Percentiles rank a stretch among this genome's conserved stretches.
Evolutionary conservation across 2,329 filamentous ascomycete genomes (phyloP).

Genomic region (Sclerotinia glacialis): DNA sequence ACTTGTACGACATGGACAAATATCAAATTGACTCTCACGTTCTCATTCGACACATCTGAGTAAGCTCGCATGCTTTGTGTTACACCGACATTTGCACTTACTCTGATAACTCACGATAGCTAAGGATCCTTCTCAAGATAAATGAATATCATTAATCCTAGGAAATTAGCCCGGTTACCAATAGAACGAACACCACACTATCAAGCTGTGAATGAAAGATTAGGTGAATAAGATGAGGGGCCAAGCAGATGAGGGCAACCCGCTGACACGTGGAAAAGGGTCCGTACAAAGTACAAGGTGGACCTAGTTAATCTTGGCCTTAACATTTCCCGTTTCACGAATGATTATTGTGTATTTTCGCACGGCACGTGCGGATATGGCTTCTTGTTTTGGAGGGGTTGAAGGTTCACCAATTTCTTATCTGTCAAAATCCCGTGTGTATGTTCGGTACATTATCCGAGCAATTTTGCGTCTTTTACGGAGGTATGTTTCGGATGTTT

Average conservation of each 20-base stretch:
- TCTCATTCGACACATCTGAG: constrained; percentile 17
- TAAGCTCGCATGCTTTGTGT: constrained; percentile 18
- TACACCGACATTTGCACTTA: constrained; percentile 23
- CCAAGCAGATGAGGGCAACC: background rate
- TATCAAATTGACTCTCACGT: background rate
- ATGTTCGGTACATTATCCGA: background rate
- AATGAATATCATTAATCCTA: background rate
- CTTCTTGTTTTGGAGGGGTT: background rate
- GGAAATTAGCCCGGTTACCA: background rate
- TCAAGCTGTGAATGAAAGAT: background rate
- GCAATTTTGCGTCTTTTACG: background rate
- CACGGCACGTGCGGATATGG: background rate
- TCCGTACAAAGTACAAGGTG: constrained; percentile 15
- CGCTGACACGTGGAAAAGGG: constrained; percentile 17
- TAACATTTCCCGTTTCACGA: background rate
- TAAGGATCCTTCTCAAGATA: background rate
- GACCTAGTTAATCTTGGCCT: background rate
- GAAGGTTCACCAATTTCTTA: constrained; percentile 7
- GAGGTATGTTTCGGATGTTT: constrained; percentile 7
- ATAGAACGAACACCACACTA: background rate
- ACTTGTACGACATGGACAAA: constrained; percentile 9
- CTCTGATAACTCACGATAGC: constrained; percentile 6
- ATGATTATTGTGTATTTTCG: background rate
- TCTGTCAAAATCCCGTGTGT: background rate
- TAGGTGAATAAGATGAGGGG: background rate